Conservation (phyloP, 2,329 filamentous ascomycete genomes). For the Thermothelomyces thermophilus region DNA sequence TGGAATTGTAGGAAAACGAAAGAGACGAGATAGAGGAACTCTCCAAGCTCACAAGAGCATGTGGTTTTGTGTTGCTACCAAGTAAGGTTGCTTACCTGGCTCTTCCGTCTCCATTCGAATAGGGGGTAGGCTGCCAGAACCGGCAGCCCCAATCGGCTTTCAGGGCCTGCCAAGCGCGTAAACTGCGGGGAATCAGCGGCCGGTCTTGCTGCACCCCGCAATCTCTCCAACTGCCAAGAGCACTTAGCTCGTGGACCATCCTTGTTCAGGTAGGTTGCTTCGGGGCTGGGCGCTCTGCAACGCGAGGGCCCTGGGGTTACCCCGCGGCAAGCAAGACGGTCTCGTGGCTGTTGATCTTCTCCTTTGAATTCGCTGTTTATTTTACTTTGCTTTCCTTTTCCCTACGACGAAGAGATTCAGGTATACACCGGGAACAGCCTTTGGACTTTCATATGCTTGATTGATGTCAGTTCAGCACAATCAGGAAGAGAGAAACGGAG, state of each 20-base stretch:
- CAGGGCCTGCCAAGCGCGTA: conserved; percentile 1
- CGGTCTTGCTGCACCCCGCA: conserved; percentile 10
- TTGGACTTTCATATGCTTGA: too few relatives aligned
- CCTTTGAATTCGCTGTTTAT: too few relatives aligned
- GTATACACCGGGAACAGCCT: too few relatives aligned
- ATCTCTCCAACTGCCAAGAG: conserved; percentile 9
- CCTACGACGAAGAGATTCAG: too few relatives aligned
- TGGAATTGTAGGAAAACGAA: too few relatives aligned
- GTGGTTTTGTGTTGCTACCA: too few relatives aligned
- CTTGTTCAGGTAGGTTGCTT: conserved; percentile 12
- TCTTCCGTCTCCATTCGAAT: neutral
- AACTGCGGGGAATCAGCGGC: conserved; percentile 1
- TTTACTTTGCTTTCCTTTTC: neutral
- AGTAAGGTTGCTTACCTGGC: too few relatives aligned
- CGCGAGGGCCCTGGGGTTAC: too few relatives aligned
- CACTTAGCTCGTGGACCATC: conserved; percentile 1
- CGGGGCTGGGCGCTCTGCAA: neutral
- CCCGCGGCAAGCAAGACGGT: too few relatives aligned
- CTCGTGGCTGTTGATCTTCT: neutral
- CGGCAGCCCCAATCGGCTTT: neutral
- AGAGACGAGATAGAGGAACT: too few relatives aligned
- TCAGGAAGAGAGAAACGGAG: neutral
- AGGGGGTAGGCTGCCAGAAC: neutral
- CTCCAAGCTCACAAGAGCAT: too few relatives aligned
- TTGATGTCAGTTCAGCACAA: too few relatives aligned